Base-by-base conservation (phyloP, 352 stramenopile species). In the Pythium brassicae region DNA sequence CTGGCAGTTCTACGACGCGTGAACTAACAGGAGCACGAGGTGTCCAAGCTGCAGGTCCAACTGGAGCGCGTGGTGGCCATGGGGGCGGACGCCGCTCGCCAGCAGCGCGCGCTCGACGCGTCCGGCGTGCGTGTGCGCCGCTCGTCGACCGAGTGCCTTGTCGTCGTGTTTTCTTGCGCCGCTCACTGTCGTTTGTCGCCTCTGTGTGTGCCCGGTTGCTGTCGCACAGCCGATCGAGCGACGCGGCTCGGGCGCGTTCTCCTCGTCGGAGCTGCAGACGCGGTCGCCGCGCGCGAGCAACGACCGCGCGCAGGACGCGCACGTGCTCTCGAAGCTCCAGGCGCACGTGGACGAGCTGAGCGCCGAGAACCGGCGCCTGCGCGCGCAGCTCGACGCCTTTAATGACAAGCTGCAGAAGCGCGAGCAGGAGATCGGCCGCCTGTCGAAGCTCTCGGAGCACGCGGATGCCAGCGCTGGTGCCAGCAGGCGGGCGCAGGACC, bases 361-460 rank as follows among this genome's bases (percentile, higher is more conserved):
- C 6, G 53, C 46, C 23, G 78, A 89, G 56, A 79, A 88, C 40
- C 61, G 61, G 19, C 62, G 60, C n/a, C 55, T 86, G 22, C 69
- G 66, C 23, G 57, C 66, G 11, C 58, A 77, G 25, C 69, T 64
- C 23, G 60, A 76, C 3, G 35, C 68, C 11, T 72, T 91, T n/a
- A 55, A 65, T 34, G 70, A 78, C 8, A 86, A 86, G 34, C 44
- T 94, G 10, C 50, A 62, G 10, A 72, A 84, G 52, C 82, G 79
- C 8, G 84, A 94, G 55, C 53, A 78, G 22, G 84, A 94, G 61
- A 94, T 92, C 34, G 61, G 63, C 29, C 72, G 79, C 19, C 62
- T 92, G 10, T 72, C 74, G 7, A 86, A 84, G 55, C 43, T 88
- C 4, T 71, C 68, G 2, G 63, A 75, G 11, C 55, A 72, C 25